Conservation (phyloP, 2,329 filamentous ascomycete species). For the Acephala macrosclerotiorum region DNA sequence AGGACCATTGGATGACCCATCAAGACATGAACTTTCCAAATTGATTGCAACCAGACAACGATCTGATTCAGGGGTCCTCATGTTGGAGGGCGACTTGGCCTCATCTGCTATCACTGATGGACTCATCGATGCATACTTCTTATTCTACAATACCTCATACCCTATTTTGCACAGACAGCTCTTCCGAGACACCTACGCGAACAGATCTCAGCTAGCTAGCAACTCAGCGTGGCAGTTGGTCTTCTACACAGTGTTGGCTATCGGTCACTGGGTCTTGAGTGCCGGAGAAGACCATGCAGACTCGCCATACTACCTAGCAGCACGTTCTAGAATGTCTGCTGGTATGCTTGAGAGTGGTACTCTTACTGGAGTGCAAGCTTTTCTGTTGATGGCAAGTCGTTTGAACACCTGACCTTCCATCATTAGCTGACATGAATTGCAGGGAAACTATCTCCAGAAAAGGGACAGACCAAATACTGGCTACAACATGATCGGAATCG, state of each 20-base stretch:
- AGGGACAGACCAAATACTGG: conserved; percentile 58
- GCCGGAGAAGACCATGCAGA: conserved; percentile 28
- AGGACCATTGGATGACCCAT: conserved; percentile 21
- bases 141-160: conserved; percentile 32
- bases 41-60: conserved; percentile 20
- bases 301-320: conserved; percentile 30
- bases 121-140: conserved; percentile 35
- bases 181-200: conserved; percentile 38
- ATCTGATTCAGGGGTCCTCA: conserved; percentile 22
- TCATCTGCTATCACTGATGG: conserved; percentile 39
- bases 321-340: conserved; percentile 26
- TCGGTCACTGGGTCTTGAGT: conserved; percentile 45
- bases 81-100: conserved; percentile 30
- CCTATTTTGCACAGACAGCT: conserved; percentile 31
- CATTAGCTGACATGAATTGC: neutral
- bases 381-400: conserved; percentile 25
- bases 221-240: conserved; percentile 44
- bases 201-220: conserved; percentile 32
- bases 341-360: conserved; percentile 31
- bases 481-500: conserved; percentile 60
- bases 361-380: conserved; percentile 28
- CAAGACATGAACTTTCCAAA: conserved; percentile 16
- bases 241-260: conserved; percentile 48
- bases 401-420: neutral
- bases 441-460: conserved; percentile 55